A percentile compares a stretch with the other conserved stretches of the same genome.
Evolutionary conservation across 2,329 filamentous ascomycete species (phyloP).

Genomic region (Aspergillus carbonarius): DNA sequence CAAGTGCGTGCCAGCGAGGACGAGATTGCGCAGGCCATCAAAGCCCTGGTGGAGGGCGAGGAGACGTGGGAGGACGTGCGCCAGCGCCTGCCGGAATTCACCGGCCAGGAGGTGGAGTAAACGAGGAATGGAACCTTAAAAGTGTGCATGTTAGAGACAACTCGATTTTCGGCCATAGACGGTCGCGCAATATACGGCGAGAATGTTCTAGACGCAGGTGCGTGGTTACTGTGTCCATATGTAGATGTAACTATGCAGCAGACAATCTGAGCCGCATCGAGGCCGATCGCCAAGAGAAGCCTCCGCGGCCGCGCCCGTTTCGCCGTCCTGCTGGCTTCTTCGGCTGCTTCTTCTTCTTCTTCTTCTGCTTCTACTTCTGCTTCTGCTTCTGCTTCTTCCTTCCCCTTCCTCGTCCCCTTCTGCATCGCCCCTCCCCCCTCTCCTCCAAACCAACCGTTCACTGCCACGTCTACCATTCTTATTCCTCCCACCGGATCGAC

Average conservation of each 20-base stretch:
- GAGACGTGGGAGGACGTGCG: slow-evolving; percentile 70
- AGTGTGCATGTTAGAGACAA: neutral
- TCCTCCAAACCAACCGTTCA: slow-evolving; percentile 1
- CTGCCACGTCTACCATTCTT: neutral
- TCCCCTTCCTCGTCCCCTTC: slow-evolving; percentile 8
- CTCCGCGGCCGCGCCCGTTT: neutral
- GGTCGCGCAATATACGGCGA: too few relatives aligned
- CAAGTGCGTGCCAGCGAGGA: slow-evolving; percentile 84
- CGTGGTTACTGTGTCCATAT: neutral
- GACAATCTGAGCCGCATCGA: neutral
- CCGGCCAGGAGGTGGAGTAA: slow-evolving; percentile 65
- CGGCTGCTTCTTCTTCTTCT: too few relatives aligned
- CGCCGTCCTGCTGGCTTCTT: neutral
- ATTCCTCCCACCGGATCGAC: slow-evolving; percentile 3
- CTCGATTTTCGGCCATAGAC: neutral
- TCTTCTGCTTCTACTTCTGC: too few relatives aligned
- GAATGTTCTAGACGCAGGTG: neutral
- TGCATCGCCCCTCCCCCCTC: neutral
- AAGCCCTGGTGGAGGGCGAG: slow-evolving; percentile 60
- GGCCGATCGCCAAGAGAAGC: neutral
- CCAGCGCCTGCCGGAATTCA: slow-evolving; percentile 77
- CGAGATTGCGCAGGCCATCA: slow-evolving; percentile 73
- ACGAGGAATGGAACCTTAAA: neutral
- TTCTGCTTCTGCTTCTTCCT: too few relatives aligned
- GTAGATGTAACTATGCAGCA: neutral